Evolutionary conservation across 768 basidiomycete genomes (phyloP), one percentile per base, ranked within the genome.

Genomic region (Tephrocybe sp.): DNA sequence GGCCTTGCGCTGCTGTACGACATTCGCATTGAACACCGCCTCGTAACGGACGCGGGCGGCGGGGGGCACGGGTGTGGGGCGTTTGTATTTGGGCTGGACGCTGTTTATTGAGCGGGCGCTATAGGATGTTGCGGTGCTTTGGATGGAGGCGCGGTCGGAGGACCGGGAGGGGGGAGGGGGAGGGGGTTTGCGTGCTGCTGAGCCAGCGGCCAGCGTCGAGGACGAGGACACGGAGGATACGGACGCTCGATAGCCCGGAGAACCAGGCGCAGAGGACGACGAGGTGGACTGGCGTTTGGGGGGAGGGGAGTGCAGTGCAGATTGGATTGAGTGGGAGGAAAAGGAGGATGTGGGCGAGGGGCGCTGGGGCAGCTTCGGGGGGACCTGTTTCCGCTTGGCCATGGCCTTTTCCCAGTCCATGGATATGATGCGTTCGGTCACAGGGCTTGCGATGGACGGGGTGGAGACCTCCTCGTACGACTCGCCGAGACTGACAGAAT

Each of bases 381-480:
- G 76, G 21, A 67, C 59, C 4, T 60, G 55, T 44, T 67, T 70
- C 34, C 67, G 61, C 26, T 68, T 65, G 44, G 64, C 62, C 54
- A 73, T 61, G n/a, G 74, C 71, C 49, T 66, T 70, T 48, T 79
- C 78, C 79, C 81, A 84, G 53, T 81, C 79, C 23, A 73, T 69
- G 17, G 66, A 62, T 24, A 78, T 70, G 42, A 67, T 68, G 9
- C 73, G 71, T 21, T 75, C 70, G 12, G 74, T 73, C 12, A 70
- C 69, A 12, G 85, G 84, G 56, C 83, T 86, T 28, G 73, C 70
- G 5, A 80, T 64, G 14, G 79, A 76, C 6, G 80, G 72, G 3
- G 74, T 68, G 8, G 84, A 82, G 17, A 90, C 76, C 30, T 87
- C 76, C 62, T 90, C 88, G 58, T 83, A 90, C 1, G 87, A 89